Percentiles rank a stretch among this genome's conserved stretches.
These are phyloP conservation scores for Pugionium cornutum DNA, from an alignment of 345 rosid species.

Conservation along the genomic window DNA sequence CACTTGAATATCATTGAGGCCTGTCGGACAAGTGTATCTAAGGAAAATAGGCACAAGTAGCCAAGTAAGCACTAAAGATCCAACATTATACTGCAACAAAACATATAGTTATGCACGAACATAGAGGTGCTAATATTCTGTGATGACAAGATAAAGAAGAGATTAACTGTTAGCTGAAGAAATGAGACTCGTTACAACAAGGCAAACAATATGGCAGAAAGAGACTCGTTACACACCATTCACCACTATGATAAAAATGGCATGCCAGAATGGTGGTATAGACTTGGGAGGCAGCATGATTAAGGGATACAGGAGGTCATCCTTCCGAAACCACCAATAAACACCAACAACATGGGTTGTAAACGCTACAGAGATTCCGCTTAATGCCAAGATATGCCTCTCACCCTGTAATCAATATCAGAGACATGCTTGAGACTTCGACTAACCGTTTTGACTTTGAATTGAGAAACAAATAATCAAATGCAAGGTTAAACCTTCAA, in stretches of 20 bases:
- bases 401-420: conserved; percentile 76
- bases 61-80: conserved; percentile 28
- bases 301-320: conserved; percentile 86
- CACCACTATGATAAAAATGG: conserved; percentile 84
- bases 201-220: conserved; percentile 17
- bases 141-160: neutral
- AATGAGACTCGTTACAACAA: conserved; percentile 8
- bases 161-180: conserved; percentile 1
- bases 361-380: conserved; percentile 72
- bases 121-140: neutral
- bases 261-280: conserved; percentile 99
- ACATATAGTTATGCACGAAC: neutral
- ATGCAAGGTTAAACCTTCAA: conserved; percentile 60
- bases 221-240: conserved; percentile 62
- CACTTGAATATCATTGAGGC: conserved; percentile 90
- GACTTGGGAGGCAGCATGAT: conserved; percentile 95
- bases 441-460: conserved; percentile 5
- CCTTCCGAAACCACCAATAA: conserved; percentile 96
- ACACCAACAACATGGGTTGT: conserved; percentile 72
- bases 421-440: conserved; percentile 31
- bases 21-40: conserved; percentile 95
- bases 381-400: conserved; percentile 76
- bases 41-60: conserved; percentile 30
- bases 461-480: neutral
- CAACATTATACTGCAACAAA: conserved; percentile 16